A percentile compares a stretch with the other conserved stretches of the same genome.
phyloP scores from a whole-genome alignment of 345 rosid genomes.

The Theobroma cacao region DNA sequence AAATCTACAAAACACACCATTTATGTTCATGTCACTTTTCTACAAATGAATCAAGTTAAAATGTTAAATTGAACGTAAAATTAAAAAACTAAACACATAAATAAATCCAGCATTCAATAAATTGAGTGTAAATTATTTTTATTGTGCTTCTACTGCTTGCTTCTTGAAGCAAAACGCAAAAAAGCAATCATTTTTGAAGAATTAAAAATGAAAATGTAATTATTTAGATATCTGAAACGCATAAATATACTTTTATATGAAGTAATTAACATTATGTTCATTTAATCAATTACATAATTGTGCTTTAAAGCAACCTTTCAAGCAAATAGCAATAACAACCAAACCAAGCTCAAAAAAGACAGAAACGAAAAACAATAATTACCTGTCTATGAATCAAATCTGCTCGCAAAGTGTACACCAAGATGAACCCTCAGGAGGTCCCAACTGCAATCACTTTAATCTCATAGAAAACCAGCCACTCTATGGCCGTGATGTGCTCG shows the following conservation, averaged over 20 bases:
- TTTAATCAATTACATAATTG: too few species aligned
- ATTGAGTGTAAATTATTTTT: neutral
- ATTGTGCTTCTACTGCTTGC: neutral
- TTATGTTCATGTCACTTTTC: neutral
- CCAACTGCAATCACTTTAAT: constrained; percentile 63
- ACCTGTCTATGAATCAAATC: constrained; percentile 80
- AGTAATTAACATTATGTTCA: too few species aligned
- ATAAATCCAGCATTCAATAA: neutral
- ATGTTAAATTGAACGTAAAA: too few species aligned
- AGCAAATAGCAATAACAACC: too few species aligned
- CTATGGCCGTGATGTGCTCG: too few species aligned
- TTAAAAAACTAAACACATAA: neutral
- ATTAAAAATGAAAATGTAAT: too few species aligned
- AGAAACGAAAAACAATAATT: too few species aligned
- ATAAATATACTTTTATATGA: too few species aligned
- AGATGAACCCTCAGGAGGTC: constrained; percentile 72
- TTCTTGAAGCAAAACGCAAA: neutral
- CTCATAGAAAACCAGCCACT: constrained; percentile 71
- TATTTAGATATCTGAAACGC: too few species aligned
- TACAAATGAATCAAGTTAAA: too few species aligned
- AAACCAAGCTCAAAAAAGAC: too few species aligned
- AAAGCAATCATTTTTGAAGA: too few species aligned
- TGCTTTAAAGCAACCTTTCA: neutral
- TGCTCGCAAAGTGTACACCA: constrained; percentile 61
- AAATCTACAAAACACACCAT: neutral